Base-by-base conservation (phyloP, 176 grass and related monocot species). In the Oryza coarctata region DNA sequence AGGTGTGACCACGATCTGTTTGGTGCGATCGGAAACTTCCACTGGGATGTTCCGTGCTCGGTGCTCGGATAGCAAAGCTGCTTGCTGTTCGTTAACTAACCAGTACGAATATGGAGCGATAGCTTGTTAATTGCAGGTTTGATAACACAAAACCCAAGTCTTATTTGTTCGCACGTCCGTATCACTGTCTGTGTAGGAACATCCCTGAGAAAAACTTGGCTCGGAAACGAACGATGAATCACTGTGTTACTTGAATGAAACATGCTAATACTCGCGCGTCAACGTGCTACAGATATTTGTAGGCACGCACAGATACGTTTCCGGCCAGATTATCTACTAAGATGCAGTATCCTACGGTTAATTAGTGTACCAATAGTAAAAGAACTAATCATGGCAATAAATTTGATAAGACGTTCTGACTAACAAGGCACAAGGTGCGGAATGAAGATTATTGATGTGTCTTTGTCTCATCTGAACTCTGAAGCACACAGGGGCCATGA, bases 1-100 rank as follows among this genome's bases (percentile, higher is more conserved):
- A 25, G 66, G 36, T 30, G 41, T 23, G 75, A 30, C 78, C 78
- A 77, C 41, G 5, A 38, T 64, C 35, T 38, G 72, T 52, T 45
- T 26, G 17, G 81, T 74, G 71, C 63, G n/a, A 65, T 41, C 28
- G 41, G 76, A 89, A 85, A 82, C 66, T 65, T 66, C 72, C 41
- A 20, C 32, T 22, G 3, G 27, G 64, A 81, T 72, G 72, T 43
- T 4, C 65, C 72, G 33, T 66, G 87, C 55, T 71, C 17, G 58
- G 74, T 65, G 77, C 64, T 23, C n/a, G 74, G 41, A 41, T 50
- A 20, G 71, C 85, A 61, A 45, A 35, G 73, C 36, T 12, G 26
- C 44, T 36, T 44, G 57, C 10, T 40, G 62, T 26, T 85, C 87
- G n/a, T 85, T 64, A 70, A 12, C 87, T 81, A 76, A 35, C 55